Evolutionary conservation across 345 rosid genomes (phyloP).

Genomic region (Eucalyptus cloeziana): DNA sequence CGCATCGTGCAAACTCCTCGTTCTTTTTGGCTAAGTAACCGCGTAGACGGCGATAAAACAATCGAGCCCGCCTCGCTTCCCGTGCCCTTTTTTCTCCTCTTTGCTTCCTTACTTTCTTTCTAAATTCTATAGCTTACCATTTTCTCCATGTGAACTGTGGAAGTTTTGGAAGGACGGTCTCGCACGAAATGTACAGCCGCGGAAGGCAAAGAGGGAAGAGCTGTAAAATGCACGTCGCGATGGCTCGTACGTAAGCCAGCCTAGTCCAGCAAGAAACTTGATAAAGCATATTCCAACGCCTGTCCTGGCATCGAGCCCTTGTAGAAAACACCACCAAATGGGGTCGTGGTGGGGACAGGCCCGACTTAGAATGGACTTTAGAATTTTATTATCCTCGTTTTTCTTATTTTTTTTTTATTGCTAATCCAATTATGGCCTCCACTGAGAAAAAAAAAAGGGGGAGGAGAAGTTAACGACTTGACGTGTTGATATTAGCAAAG

Average conservation of each 20-base stretch:
- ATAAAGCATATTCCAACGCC: background rate
- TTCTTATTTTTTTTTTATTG: background rate
- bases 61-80: background rate
- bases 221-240: background rate
- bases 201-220: background rate
- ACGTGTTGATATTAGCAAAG: background rate
- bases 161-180: background rate
- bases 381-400: background rate
- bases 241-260: background rate
- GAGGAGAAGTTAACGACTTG: background rate
- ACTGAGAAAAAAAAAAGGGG: background rate
- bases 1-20: background rate
- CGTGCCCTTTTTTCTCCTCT: background rate
- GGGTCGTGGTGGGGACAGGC: background rate
- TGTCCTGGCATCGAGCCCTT: background rate
- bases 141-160: background rate
- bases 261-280: background rate
- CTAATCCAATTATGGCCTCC: background rate
- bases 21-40: background rate
- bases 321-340: background rate
- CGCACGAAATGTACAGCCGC: background rate
- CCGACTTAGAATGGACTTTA: background rate
- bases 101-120: accelerated
- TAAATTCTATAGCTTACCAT: background rate
- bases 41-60: background rate